Conservation (phyloP, 345 rosid species). For the Kandelia obovata region DNA sequence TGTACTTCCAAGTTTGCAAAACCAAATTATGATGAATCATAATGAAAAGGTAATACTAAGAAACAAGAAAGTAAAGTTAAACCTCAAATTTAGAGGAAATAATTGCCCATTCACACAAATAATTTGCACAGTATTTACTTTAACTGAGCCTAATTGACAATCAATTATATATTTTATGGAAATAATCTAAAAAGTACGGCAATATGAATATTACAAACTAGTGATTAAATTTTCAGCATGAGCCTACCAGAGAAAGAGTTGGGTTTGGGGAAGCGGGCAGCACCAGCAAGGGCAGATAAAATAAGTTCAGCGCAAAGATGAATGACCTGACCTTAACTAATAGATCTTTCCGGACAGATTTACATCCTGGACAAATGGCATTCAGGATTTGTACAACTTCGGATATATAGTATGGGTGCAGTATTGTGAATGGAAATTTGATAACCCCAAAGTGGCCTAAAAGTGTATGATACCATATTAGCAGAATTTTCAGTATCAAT, state of each 20-base stretch:
- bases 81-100: too few relatives aligned
- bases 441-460: constrained; percentile 83
- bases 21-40: constrained; percentile 1
- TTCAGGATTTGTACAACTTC: constrained; percentile 66
- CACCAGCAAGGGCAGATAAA: background rate
- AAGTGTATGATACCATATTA: constrained; percentile 14
- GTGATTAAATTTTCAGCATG: too few relatives aligned
- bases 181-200: too few relatives aligned
- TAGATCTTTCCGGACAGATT: constrained; percentile 54
- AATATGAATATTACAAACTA: too few relatives aligned
- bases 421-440: constrained; percentile 44
- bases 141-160: too few relatives aligned
- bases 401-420: constrained; percentile 67
- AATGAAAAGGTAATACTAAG: background rate
- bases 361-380: constrained; percentile 82
- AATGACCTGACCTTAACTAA: constrained; percentile 51
- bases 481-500: constrained; percentile 5
- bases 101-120: too few relatives aligned
- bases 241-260: too few relatives aligned
- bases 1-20: background rate
- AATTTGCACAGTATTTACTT: too few relatives aligned
- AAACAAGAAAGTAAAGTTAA: too few relatives aligned
- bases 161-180: too few relatives aligned
- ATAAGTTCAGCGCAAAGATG: constrained; percentile 15
- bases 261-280: too few relatives aligned